Conservation (phyloP, 371 early-diverging fungal genomes). For the Actinomortierella wolfii region DNA sequence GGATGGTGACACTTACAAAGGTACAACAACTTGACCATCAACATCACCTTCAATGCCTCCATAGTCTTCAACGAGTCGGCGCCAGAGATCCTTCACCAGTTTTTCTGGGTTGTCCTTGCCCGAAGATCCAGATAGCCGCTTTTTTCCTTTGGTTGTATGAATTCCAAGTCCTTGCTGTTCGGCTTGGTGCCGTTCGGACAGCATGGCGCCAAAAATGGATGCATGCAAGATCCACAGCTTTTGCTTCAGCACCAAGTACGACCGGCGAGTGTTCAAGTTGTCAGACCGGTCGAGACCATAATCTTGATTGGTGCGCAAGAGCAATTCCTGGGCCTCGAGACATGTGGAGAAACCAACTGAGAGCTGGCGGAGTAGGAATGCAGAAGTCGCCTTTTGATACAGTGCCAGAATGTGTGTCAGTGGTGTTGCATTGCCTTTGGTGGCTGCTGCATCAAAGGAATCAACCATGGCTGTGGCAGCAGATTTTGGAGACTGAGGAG, state of each 20-base stretch:
- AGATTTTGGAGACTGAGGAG: too few relatives aligned
- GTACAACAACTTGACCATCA: constrained; percentile 41
- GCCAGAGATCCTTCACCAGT: constrained; percentile 37
- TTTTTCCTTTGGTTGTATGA: constrained; percentile 3
- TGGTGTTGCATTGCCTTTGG: neutral
- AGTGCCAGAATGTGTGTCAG: constrained; percentile 12
- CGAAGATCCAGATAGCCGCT: constrained; percentile 12
- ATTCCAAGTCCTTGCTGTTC: neutral
- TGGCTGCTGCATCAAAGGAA: too few relatives aligned
- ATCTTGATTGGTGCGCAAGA: constrained; percentile 11
- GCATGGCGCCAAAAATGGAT: constrained; percentile 37
- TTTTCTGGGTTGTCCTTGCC: constrained; percentile 36
- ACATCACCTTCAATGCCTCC: constrained; percentile 37
- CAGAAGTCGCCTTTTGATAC: constrained; percentile 39
- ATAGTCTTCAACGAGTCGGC: constrained; percentile 32
- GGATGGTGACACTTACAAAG: constrained; percentile 25
- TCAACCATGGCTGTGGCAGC: too few relatives aligned
- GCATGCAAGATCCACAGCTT: constrained; percentile 37
- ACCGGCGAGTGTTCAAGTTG: constrained; percentile 15
- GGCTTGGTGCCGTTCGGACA: constrained; percentile 23
- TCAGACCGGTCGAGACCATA: constrained; percentile 21
- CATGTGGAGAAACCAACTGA: constrained; percentile 26
- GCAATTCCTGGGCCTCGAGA: constrained; percentile 36
- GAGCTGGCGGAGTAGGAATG: constrained; percentile 37
- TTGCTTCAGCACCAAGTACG: constrained; percentile 28